phyloP scores from a whole-genome alignment of 2,329 filamentous ascomycete species.

The Aureobasidium namibiae region DNA sequence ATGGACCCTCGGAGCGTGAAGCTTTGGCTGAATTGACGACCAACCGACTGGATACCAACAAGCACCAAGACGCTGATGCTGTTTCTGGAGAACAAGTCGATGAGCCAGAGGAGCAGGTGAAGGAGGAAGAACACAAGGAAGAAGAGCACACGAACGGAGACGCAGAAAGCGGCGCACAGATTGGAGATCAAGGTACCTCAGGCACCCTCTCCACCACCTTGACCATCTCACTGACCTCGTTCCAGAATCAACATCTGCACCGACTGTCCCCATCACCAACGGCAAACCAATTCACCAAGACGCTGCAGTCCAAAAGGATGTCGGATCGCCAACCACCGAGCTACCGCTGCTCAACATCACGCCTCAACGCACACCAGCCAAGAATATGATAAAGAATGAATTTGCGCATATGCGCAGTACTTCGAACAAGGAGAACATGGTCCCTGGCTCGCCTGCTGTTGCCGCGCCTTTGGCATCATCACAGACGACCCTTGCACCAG shows the following conservation, averaged over 20 bases:
- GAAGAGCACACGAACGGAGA: background rate
- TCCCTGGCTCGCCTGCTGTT: conserved; percentile 13
- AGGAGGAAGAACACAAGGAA: conserved; percentile 10
- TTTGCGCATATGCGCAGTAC: conserved; percentile 21
- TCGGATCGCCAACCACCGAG: conserved; percentile 17
- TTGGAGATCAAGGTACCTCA: background rate
- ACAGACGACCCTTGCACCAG: conserved; percentile 26
- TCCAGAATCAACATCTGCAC: background rate
- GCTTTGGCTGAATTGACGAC: conserved; percentile 34
- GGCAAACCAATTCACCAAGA: background rate
- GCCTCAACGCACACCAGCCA: conserved; percentile 19
- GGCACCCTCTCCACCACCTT: background rate
- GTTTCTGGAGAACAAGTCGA: background rate
- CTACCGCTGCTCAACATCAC: conserved; percentile 18
- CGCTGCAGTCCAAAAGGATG: conserved; percentile 14
- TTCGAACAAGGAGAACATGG: conserved; percentile 27
- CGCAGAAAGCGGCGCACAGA: conserved; percentile 1
- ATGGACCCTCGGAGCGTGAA: conserved; percentile 22
- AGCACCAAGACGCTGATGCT: background rate
- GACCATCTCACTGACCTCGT: background rate
- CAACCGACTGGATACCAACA: conserved; percentile 19
- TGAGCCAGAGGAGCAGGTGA: background rate
- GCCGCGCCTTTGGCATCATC: conserved; percentile 4
- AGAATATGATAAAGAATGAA: conserved; percentile 20
- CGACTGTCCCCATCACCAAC: background rate